Percentiles rank a stretch among this genome's conserved stretches.
Conservation (phyloP, 495 filamentous ascomycete genomes). For the Penicillium silybi region DNA sequence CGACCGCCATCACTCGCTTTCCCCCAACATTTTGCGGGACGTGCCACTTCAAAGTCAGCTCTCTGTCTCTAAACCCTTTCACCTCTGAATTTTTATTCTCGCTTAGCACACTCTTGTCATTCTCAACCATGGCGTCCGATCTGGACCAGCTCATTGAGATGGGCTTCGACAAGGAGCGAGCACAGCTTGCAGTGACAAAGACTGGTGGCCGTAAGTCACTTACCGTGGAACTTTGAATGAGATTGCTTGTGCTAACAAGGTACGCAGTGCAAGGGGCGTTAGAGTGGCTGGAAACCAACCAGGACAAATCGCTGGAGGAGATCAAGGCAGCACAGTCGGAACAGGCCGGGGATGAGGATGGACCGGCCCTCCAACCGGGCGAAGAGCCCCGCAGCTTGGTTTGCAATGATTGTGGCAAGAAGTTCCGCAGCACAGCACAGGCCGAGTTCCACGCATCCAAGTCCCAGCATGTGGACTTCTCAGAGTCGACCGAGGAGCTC, state of each 20-base stretch:
- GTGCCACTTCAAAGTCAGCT: too few species aligned
- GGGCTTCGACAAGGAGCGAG: constrained; percentile 83
- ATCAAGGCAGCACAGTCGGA: constrained; percentile 50
- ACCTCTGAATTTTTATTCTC: not conserved
- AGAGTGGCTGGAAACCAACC: constrained; percentile 89
- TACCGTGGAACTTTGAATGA: not conserved
- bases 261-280: constrained; percentile 76
- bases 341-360: constrained; percentile 50
- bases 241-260: not conserved
- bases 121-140: constrained; percentile 63
- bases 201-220: constrained; percentile 63
- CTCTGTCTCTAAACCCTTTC: not conserved
- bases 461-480: constrained; percentile 86
- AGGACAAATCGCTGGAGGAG: constrained; percentile 77
- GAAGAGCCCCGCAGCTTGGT: constrained; percentile 61
- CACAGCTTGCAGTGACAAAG: constrained; percentile 76
- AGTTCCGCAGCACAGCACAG: constrained; percentile 72
- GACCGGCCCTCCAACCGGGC: constrained; percentile 55
- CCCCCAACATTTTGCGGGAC: not conserved
- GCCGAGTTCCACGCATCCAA: constrained; percentile 90
- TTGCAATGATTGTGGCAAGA: constrained; percentile 93
- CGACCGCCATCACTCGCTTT: not conserved
- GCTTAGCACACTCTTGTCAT: not conserved
- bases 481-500: constrained; percentile 88
- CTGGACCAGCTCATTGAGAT: constrained; percentile 83